Evolutionary conservation across 495 filamentous ascomycete genomes (phyloP), one percentile per base, ranked within the genome.

Genomic region (Lepidopterella palustris): DNA sequence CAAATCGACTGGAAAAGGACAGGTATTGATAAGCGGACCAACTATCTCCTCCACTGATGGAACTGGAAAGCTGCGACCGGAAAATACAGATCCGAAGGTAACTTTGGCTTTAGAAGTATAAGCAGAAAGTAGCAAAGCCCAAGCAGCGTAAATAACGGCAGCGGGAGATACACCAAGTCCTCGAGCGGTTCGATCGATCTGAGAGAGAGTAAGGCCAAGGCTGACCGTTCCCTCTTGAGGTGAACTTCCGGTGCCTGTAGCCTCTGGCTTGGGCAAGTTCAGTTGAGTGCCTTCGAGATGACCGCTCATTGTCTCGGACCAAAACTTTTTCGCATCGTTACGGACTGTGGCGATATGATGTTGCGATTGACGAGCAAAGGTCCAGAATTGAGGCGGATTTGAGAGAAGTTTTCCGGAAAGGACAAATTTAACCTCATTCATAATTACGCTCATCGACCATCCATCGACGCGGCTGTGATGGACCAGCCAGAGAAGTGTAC

Each of bases 21-120:
- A 40, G 6, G 61, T 66, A 55, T 66, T 68, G 42, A 73, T 61
- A 20, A 73, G n/a, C 0, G 72, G 71, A 3, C 72, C 72, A 26
- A 74, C 60, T 21, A 62, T 57, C 3, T 58, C 15, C 4, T 69
- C 60, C 6, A 62, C 61, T 1, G 52, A 45, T 31, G 55, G 10
- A 9, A 68, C 56, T 24, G 64, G 31, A 53, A 70, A 40, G 47
- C 71, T 64, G 51, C 72, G 64, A 25, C 68, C 65, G 2, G 65
- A 62, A 6, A 66, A 60, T 3, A 70, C 65, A 10, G 31, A 52
- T 25, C 68, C 68, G 47, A 70, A 68, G n/a, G 56, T 50, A n/a
- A 67, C 60, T 9, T 45, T 45, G 31, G 58, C 54, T 4, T 25
- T 32, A 4, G 23, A n/a, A 0, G 62, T 63, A 54, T 73, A 70